Evolutionary conservation across 164 flowering plant genomes (phyloP), one percentile per base, ranked within the genome.

Genomic region (Macadamia integrifolia): DNA sequence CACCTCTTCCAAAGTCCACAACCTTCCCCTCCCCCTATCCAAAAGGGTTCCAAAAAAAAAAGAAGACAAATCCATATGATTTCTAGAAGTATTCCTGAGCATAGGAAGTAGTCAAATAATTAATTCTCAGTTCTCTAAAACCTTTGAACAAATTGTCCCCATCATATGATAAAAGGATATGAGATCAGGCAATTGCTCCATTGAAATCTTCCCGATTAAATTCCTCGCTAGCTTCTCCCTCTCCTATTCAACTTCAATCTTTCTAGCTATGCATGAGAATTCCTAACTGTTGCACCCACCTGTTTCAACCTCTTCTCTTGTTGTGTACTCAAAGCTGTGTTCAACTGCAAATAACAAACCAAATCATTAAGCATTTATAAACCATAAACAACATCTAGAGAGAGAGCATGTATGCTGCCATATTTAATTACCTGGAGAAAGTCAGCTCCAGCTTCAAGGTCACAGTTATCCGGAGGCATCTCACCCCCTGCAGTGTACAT

Each of bases 261-360:
- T 70, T 78, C 75, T 1, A 76, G 23, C 69, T 79, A 85, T 0
- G 82, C 76, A 11, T 75, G 69, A 17, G 75, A 84, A 65, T 85
- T 85, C 74, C 90, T 86, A 60, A 88, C 84, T n/a, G 93, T 88
- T 53, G 92, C 92, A 0, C 88, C 92, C 87, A 86, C 83, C 65
- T 88, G 85, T 80, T 76, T 86, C 74, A 86, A 60, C 74, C 88
- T 82, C 0, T 67, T 80, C 84, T 81, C 88, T 65, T 86, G 90
- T 58, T 88, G 85, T 71, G 64, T 9, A 31, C 88, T 88, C 74
- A 85, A 46, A 0, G 81, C 90, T 32, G 80, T 88, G 57, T 83
- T 88, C 23, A 84, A 86, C 90, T 86, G 86, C 83, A 81, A 23
- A 23, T 23, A 23, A 23, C 23, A 23, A 35, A 28, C n/a, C 13